phyloP scores from a whole-genome alignment of 306 rosid genomes.

The Cyamopsis tetragonoloba region DNA sequence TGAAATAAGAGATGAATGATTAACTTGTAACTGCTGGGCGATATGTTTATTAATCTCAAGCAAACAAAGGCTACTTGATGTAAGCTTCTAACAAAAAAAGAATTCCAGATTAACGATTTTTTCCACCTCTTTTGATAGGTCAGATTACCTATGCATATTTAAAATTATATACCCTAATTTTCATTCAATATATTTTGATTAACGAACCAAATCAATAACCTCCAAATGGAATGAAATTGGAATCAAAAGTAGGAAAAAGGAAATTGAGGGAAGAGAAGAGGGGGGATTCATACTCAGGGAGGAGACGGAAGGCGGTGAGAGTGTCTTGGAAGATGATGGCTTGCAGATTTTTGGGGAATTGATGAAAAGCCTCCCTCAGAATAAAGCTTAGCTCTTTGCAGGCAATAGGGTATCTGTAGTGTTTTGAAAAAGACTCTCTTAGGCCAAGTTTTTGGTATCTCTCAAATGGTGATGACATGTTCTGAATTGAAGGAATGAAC shows the following conservation, averaged over 20 bases:
- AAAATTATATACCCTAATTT: background rate
- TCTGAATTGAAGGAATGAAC: background rate
- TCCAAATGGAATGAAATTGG: background rate
- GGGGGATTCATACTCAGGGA: slow-evolving; percentile 52
- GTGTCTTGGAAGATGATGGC: slow-evolving; percentile 57
- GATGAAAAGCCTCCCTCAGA: slow-evolving; percentile 47
- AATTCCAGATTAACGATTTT: background rate
- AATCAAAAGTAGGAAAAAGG: background rate
- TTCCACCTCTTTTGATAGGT: no score
- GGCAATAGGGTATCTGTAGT: slow-evolving; percentile 54
- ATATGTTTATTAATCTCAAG: background rate
- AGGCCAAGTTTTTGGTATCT: slow-evolving; percentile 55
- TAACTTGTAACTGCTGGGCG: background rate
- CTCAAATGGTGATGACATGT: slow-evolving; percentile 45
- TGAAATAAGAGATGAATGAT: background rate
- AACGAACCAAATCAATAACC: background rate
- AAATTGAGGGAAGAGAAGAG: background rate
- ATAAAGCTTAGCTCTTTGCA: slow-evolving; percentile 72
- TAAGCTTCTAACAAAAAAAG: background rate
- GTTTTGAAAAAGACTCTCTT: slow-evolving; percentile 38
- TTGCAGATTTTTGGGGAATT: slow-evolving; percentile 68
- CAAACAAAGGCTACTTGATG: background rate
- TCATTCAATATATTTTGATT: background rate
- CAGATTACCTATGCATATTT: background rate
- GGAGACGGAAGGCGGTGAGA: slow-evolving; percentile 76